Percentiles rank a stretch among this genome's conserved stretches.
phyloP scores from a whole-genome alignment of 305 asterid species.

The Fraxinus sp. region DNA sequence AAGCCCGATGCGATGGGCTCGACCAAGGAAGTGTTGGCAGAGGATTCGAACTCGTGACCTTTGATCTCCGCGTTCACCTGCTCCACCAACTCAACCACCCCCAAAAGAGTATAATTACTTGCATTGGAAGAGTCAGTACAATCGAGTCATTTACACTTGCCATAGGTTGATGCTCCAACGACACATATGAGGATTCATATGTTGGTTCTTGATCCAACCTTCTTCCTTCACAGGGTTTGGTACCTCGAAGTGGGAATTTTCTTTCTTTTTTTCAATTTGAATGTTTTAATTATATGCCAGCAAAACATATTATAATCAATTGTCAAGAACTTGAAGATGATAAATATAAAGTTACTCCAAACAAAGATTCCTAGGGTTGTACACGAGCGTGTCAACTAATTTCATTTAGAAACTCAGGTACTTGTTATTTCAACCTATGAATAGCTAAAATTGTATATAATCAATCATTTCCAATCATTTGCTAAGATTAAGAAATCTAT shows the following conservation, averaged over 20 bases:
- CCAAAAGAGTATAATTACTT: neutral
- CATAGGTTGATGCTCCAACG: neutral
- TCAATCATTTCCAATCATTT: constrained; percentile 3
- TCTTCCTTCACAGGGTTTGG: neutral
- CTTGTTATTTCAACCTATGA: neutral
- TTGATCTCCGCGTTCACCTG: no score
- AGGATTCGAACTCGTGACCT: no score
- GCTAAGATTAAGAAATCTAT: neutral
- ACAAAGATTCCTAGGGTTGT: neutral
- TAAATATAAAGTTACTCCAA: neutral
- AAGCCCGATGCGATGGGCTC: no score
- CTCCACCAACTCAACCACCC: no score
- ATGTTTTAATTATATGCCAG: neutral
- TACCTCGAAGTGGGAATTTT: neutral
- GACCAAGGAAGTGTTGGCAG: no score
- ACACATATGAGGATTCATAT: neutral
- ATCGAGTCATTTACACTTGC: neutral
- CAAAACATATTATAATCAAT: neutral
- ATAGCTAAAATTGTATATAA: neutral
- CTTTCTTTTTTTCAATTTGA: neutral
- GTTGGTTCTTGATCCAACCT: neutral
- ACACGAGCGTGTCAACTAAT: neutral
- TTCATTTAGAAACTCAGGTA: neutral
- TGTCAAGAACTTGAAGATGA: neutral
- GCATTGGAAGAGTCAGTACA: neutral